phyloP scores from a whole-genome alignment of 2,329 filamentous ascomycete species.

The Colletotrichum australisinense region DNA sequence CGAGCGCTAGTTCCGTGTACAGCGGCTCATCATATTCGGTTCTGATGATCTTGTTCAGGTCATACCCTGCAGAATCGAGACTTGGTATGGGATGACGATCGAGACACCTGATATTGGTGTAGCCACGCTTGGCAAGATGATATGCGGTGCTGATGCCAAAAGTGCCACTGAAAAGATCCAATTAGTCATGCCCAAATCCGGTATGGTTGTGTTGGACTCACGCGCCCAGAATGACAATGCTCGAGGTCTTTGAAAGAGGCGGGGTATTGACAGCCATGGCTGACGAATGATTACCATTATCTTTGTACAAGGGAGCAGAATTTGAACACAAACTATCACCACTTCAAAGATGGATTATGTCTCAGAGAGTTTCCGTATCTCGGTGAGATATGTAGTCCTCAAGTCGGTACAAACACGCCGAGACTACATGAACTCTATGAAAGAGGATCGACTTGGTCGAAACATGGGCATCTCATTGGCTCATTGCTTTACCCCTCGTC shows the following conservation, averaged over 20 bases:
- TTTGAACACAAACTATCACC: neutral
- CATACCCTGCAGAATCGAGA: conserved; percentile 35
- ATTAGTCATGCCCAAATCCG: too few relatives aligned
- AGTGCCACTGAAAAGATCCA: neutral
- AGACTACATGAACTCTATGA: neutral
- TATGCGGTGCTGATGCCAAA: conserved; percentile 32
- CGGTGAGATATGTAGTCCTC: neutral
- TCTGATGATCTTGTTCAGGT: conserved; percentile 33
- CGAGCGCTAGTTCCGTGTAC: conserved; percentile 12
- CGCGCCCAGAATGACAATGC: conserved; percentile 36
- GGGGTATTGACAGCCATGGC: neutral
- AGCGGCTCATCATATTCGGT: conserved; percentile 31
- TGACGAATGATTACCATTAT: neutral
- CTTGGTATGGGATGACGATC: conserved; percentile 31
- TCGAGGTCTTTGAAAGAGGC: conserved; percentile 9
- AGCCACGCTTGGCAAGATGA: conserved; percentile 34
- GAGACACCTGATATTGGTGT: conserved; percentile 33
- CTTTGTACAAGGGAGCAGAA: neutral
- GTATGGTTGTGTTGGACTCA: neutral
- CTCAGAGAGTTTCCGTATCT: neutral
- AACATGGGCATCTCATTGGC: neutral
- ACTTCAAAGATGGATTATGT: neutral
- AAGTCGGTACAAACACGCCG: too few relatives aligned
- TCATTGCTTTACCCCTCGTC: neutral
- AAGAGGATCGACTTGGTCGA: neutral